Evolutionary conservation across 148 eudicot species (phyloP), one percentile per base, ranked within the genome.

Genomic region (Gaultheria prostrata): DNA sequence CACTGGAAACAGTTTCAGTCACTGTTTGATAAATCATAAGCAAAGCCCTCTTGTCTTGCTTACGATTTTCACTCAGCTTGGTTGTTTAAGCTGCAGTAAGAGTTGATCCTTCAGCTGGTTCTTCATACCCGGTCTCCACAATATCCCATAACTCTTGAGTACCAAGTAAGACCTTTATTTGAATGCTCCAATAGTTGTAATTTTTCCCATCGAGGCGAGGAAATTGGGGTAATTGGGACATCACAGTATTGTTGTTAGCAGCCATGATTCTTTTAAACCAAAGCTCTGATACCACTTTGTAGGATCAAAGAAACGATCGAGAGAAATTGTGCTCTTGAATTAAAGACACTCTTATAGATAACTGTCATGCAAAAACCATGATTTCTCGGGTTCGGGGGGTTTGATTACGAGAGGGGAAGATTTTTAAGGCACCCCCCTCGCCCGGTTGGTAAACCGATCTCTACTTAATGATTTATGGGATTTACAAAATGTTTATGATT

Each of bases 141-240:
- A 56, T 18, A 56, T 56, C 61, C n/a, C 8, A 59, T n/a, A 21
- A 21, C 0, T 59, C 28, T 59, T 59, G 67, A 59, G 67, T 21
- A 9, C 67, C 67, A 1, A 59, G 28, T 21, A 59, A 59, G 28
- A n/a, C 67, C 3, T 59, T 59, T 28, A 59, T 59, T 2, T 59
- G 67, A n/a, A 59, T 59, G 67, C 67, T 59, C 67, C 67, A 59
- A 8, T n/a, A 59, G 67, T 59, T 59, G 28, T 59, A 59, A n/a
- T 59, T 59, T 26, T 59, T 59, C 26, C 26, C 65, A 21, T 59
- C 12, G 67, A 59, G 67, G 28, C 67, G 10, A 21, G 67, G 67
- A 59, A 59, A 59, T n/a, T 59, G 67, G 3, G 28, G 67, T 9
- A 59, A 59, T 59, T 59, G 28, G 11, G 67, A 1, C 2, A 59